phyloP scores from a whole-genome alignment of 1,284 basidiomycete genomes.

The Cryptococcus sp. region DNA sequence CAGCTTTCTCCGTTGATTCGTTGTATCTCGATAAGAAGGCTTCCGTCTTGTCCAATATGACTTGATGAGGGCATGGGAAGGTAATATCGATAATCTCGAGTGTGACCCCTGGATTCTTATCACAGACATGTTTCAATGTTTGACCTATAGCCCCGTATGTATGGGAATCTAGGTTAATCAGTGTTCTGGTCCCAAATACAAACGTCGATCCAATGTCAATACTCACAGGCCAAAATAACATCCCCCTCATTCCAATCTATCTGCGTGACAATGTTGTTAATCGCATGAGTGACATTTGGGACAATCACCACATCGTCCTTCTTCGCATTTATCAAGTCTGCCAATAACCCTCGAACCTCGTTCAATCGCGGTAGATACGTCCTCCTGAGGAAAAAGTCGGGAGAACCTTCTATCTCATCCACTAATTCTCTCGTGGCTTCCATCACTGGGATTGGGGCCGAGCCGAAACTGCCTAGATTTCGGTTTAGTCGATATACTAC shows the following conservation, averaged over 20 bases:
- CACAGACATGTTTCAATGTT: constrained; percentile 59
- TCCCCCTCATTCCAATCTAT: constrained; percentile 57
- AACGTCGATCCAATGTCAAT: neutral
- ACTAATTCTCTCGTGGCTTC: constrained; percentile 52
- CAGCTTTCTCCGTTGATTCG: constrained; percentile 5
- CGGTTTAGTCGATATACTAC: neutral
- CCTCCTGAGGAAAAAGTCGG: constrained; percentile 60
- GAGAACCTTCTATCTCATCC: constrained; percentile 56
- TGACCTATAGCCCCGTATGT: constrained; percentile 62
- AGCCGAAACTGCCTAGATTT: constrained; percentile 62
- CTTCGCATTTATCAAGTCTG: constrained; percentile 59
- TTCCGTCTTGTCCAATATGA: constrained; percentile 58
- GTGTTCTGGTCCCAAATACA: too few relatives aligned
- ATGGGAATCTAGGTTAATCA: constrained; percentile 53
- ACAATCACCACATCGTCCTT: constrained; percentile 62
- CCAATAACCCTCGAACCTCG: constrained; percentile 54
- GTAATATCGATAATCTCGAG: constrained; percentile 54
- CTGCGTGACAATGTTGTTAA: constrained; percentile 64
- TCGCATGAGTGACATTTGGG: constrained; percentile 61
- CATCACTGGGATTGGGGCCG: constrained; percentile 60
- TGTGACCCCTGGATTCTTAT: constrained; percentile 53
- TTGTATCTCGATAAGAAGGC: constrained; percentile 44
- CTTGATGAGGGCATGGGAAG: constrained; percentile 62
- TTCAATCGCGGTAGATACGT: constrained; percentile 48
- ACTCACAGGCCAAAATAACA: constrained; percentile 52